A percentile compares a stretch with the other conserved stretches of the same genome.
Conservation (phyloP, 108 stramenopile species). For the Nitzschia sp. region DNA sequence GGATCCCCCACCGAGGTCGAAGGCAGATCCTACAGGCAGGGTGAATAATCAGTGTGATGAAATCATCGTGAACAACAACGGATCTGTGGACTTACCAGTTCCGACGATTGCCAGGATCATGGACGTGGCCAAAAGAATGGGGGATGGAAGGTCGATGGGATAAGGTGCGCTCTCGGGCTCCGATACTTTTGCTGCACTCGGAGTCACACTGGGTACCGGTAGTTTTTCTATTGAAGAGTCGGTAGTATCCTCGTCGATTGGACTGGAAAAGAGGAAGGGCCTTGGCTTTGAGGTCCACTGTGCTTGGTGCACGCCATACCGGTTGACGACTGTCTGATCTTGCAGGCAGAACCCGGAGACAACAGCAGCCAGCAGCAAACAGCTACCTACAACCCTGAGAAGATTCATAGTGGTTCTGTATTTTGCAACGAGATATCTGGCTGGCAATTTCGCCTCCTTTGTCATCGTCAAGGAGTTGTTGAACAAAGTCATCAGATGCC, state of each 20-base stretch:
- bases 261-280: slow-evolving; percentile 12
- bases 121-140: slow-evolving; percentile 70
- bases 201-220: background rate
- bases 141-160: slow-evolving; percentile 75
- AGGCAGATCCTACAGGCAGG: slow-evolving; percentile 56
- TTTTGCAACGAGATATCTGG: too few species aligned
- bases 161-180: slow-evolving; percentile 34
- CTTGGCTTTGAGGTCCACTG: background rate
- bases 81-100: slow-evolving; percentile 56
- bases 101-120: slow-evolving; percentile 79
- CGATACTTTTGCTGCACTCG: background rate
- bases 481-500: too few species aligned
- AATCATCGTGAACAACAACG: background rate
- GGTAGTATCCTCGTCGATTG: background rate
- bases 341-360: background rate
- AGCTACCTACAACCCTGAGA: too few species aligned
- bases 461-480: too few species aligned
- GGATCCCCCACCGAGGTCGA: slow-evolving; percentile 58
- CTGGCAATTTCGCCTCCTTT: too few species aligned
- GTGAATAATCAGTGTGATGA: background rate
- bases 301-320: background rate
- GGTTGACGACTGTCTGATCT: background rate
- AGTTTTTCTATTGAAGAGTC: background rate
- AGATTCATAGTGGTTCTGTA: too few species aligned
- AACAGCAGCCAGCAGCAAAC: too few species aligned